Base-by-base conservation (phyloP, 2,329 filamentous ascomycete species). In the Metarhizium rileyi region DNA sequence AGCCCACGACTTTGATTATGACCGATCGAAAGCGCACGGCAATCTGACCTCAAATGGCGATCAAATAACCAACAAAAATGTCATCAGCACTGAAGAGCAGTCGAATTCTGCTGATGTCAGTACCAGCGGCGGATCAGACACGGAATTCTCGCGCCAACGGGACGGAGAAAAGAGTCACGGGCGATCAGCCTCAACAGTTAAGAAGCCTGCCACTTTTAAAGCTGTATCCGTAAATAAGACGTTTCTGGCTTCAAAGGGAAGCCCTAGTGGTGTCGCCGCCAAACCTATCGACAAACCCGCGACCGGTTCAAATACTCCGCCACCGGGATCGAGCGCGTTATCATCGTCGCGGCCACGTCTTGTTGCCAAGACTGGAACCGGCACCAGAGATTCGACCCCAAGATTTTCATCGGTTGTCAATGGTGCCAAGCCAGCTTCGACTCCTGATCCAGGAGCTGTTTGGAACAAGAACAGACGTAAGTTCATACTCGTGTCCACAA, bases 391-490 rank as follows among this genome's bases (percentile, higher is more conserved):
- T 55, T 73, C 76, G 18, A 66, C 67, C 16, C 66, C 72, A 6
- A 66, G 72, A 48, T 66, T 70, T 36, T 62, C 68, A 7, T 64
- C 63, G 6, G 60, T 62, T 7, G 57, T 75, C 59, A 83, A 81
- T 59, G 78, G 80, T 53, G 77, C 77, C 47, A 82, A 83, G 54
- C 60, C 76, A 30, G 73, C 76, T 18, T 62, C 77, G 52, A 81
- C 80, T 25, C 85, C 87, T 14, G 86, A 90, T 64, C 76, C 79
- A 27, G 86, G 73, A 65, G 84, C 78, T 48, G 87, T 94, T 38
- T 94, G 88, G 88, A 94, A 93, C 70, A 90, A 90, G 69, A 94
- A 93, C 64, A 77, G 84, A 72, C 86, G 87, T 85, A 78, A 64
- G 83, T 71, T 47, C 26, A n/a, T 45, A 44, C n/a, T 44, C n/a